These are phyloP conservation scores for Naganishia friedmannii DNA, from an alignment of 768 basidiomycete species.

Conservation along the genomic window DNA sequence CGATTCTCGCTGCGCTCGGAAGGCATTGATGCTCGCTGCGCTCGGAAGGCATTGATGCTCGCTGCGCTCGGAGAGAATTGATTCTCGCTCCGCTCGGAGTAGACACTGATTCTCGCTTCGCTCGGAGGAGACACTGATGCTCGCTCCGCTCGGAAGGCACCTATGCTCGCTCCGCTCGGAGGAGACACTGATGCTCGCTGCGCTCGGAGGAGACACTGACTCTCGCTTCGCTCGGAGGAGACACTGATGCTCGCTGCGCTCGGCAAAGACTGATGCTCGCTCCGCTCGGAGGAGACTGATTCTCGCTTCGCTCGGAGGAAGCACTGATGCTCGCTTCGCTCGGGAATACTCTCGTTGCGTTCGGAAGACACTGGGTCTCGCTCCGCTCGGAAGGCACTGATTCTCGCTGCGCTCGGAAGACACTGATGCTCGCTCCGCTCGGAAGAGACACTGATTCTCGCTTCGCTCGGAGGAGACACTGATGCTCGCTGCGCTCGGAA, in stretches of 20 bases:
- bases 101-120: background rate
- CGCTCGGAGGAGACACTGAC: background rate
- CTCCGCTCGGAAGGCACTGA: no score
- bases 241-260: conserved; percentile 48
- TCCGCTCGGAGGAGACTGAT: no score
- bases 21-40: background rate
- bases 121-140: no score
- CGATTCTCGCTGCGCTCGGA: no score
- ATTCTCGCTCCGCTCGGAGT: conserved; percentile 46
- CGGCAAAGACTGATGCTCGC: conserved; percentile 33
- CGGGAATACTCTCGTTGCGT: no score
- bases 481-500: no score
- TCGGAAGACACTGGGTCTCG: no score
- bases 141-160: conserved; percentile 14
- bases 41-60: conserved; percentile 32
- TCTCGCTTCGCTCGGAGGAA: background rate
- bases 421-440: no score
- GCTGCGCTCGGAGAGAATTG: conserved; percentile 55
- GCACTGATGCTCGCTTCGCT: no score
- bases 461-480: background rate
- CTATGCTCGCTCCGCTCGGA: no score
- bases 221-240: conserved; percentile 53
- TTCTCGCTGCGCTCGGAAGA: no score
- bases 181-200: background rate
- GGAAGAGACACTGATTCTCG: no score